Conservation (phyloP, 441 rosid genomes). For the Breynia disticha region DNA sequence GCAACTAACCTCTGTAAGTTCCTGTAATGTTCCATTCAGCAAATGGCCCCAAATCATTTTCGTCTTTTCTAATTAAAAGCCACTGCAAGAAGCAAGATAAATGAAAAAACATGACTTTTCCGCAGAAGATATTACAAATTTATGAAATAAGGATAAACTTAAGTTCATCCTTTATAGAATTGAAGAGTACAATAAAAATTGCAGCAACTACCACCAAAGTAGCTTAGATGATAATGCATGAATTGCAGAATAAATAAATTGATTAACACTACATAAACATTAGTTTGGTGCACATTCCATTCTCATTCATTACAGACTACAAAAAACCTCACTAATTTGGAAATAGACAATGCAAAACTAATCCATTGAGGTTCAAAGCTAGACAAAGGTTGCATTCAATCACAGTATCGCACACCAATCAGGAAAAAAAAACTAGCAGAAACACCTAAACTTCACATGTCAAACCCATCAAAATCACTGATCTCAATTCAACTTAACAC, state of each 20-base stretch:
- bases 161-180: too few species aligned
- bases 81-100: constrained; percentile 52
- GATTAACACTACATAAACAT: too few species aligned
- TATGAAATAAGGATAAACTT: too few species aligned
- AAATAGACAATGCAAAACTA: too few species aligned
- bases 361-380: constrained; percentile 6
- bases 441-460: not conserved
- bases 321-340: too few species aligned
- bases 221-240: too few species aligned
- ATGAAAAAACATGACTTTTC: constrained; percentile 1
- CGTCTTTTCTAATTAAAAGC: constrained; percentile 60
- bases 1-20: constrained; percentile 82
- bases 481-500: not conserved
- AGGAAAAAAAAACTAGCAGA: not conserved
- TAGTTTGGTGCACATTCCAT: not conserved
- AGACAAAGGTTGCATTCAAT: constrained; percentile 8
- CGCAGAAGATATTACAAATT: too few species aligned
- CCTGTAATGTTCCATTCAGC: constrained; percentile 91
- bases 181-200: too few species aligned
- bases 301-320: not conserved
- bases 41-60: constrained; percentile 56
- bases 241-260: too few species aligned
- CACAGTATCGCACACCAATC: not conserved
- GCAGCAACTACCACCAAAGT: too few species aligned
- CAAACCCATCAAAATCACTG: constrained; percentile 5